These are phyloP conservation scores for Arthrobotrys sinensis DNA, from an alignment of 2,329 filamentous ascomycete species.

Conservation along the genomic window DNA sequence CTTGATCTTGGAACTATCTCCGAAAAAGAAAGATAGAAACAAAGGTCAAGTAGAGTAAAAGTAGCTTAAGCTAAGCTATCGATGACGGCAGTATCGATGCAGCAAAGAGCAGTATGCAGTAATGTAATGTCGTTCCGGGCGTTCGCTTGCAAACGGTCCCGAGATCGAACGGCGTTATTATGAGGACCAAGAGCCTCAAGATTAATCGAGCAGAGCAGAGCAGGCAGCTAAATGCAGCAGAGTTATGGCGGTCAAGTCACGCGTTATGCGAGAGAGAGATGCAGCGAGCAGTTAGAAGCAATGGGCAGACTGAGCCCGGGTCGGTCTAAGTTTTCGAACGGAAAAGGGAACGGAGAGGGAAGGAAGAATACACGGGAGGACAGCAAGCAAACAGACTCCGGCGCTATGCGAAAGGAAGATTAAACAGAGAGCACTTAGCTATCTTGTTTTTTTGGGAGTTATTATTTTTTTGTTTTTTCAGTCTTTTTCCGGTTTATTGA, in stretches of 20 bases:
- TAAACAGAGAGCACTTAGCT: constrained; percentile 58
- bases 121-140: constrained; percentile 8
- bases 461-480: constrained; percentile 13
- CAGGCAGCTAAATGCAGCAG: constrained; percentile 22
- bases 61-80: background rate
- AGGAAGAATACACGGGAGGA: constrained; percentile 14
- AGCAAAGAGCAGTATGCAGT: constrained; percentile 7
- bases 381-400: constrained; percentile 52
- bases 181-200: constrained; percentile 28
- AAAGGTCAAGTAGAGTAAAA: background rate
- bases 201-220: constrained; percentile 17
- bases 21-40: background rate
- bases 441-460: constrained; percentile 36
- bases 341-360: constrained; percentile 6
- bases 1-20: background rate
- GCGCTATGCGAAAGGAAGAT: constrained; percentile 46
- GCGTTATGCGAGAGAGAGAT: constrained; percentile 25
- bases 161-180: constrained; percentile 30
- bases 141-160: constrained; percentile 32
- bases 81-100: background rate
- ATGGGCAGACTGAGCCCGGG: constrained; percentile 1
- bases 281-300: constrained; percentile 33
- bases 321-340: constrained; percentile 26
- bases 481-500: background rate
- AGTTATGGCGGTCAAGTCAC: constrained; percentile 7